Conservation (phyloP, 306 rosid species). For the Arachis stenosperma region DNA sequence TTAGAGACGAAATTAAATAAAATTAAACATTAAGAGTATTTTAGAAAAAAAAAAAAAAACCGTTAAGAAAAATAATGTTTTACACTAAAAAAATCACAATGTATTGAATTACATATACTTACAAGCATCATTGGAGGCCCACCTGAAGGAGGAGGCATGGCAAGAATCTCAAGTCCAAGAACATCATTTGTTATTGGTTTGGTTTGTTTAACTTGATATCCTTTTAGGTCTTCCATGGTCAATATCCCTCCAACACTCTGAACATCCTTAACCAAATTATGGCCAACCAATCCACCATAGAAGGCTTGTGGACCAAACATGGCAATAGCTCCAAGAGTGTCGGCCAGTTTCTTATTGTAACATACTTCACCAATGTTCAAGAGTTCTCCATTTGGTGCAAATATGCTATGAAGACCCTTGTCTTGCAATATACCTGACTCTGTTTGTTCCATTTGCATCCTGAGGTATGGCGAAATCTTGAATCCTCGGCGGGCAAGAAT, state of each 20-base stretch:
- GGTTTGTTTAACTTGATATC: slow-evolving; percentile 53
- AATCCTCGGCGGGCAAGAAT: slow-evolving; percentile 70
- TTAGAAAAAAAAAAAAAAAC: no score
- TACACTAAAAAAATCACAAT: not conserved
- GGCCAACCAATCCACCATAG: slow-evolving; percentile 68
- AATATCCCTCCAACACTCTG: slow-evolving; percentile 72
- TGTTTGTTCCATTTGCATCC: slow-evolving; percentile 55
- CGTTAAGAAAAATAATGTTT: no score
- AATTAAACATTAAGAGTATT: no score
- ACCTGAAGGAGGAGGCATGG: slow-evolving; percentile 93
- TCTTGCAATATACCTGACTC: slow-evolving; percentile 57
- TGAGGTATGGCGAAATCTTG: slow-evolving; percentile 69
- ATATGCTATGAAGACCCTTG: slow-evolving; percentile 59
- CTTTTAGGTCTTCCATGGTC: slow-evolving; percentile 59
- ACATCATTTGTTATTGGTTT: slow-evolving; percentile 50
- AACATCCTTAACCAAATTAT: slow-evolving; percentile 64
- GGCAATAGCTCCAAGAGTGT: slow-evolving; percentile 56
- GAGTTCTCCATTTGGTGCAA: slow-evolving; percentile 71
- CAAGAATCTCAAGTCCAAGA: slow-evolving; percentile 62
- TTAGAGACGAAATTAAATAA: no score
- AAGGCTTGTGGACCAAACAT: slow-evolving; percentile 56
- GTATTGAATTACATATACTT: slow-evolving; percentile 34
- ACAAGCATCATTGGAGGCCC: slow-evolving; percentile 85
- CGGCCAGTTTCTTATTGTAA: slow-evolving; percentile 60
- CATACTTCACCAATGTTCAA: slow-evolving; percentile 58